Conservation (phyloP, 257 asterid species). For the Rubia yunnanensis region DNA sequence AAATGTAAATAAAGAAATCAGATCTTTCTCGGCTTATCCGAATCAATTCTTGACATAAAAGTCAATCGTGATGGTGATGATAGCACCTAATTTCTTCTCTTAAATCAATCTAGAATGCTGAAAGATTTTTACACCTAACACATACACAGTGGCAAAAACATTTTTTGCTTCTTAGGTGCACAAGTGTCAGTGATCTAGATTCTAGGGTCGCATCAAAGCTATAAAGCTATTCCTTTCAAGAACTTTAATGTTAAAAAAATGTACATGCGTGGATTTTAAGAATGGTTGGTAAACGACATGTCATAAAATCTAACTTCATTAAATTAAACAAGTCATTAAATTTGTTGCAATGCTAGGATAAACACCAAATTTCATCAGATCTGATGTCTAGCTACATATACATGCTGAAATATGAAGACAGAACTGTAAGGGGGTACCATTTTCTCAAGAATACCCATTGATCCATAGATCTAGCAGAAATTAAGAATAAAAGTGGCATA, state of each 20-base stretch:
- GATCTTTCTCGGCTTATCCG: slow-evolving; percentile 15
- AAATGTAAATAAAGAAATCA: slow-evolving; percentile 15
- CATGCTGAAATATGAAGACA: not conserved
- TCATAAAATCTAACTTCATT: slow-evolving; percentile 5
- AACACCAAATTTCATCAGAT: slow-evolving; percentile 8
- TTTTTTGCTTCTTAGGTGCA: not conserved
- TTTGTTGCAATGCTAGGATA: not conserved
- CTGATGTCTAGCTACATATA: not conserved
- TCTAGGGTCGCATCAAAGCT: not conserved
- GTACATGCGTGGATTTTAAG: slow-evolving; percentile 26
- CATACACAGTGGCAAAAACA: slow-evolving; percentile 12
- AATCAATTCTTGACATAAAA: slow-evolving; percentile 6
- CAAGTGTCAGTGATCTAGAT: not conserved
- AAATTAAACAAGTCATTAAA: slow-evolving; percentile 1
- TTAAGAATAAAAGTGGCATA: not conserved
- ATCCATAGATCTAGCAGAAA: not conserved
- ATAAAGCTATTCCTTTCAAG: not conserved
- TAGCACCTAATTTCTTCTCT: slow-evolving; percentile 12
- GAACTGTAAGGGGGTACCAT: no score
- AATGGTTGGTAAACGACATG: slow-evolving; percentile 4
- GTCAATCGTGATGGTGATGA: slow-evolving; percentile 18
- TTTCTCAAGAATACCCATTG: not conserved
- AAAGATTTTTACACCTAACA: slow-evolving; percentile 24
- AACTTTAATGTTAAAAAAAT: not conserved
- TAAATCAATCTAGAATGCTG: slow-evolving; percentile 23